Base-by-base conservation (phyloP, 2,329 filamentous ascomycete species). In the Aspergillus brasiliensis region DNA sequence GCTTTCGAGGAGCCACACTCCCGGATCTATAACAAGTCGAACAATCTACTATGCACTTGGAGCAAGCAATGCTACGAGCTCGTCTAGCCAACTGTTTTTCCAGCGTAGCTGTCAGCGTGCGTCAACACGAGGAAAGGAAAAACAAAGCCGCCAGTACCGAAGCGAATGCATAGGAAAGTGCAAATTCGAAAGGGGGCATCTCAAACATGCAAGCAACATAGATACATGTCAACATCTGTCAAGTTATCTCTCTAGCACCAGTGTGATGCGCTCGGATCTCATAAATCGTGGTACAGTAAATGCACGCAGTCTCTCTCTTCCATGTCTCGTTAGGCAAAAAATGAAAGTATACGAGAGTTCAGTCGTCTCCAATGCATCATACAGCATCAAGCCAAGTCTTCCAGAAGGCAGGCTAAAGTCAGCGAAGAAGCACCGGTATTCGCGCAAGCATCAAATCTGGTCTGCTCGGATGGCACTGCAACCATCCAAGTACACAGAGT, bases 401-500 rank as follows among this genome's bases (percentile, higher is more conserved):
- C 11, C 31, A 34, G 11, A 34, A 34, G 31, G 31, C 31, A 13
- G 11, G 13, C 11, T 6, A 8, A 15, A n/a, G 13, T 15, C 8
- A 27, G 11, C 25, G 11, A 11, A 34, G 4, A 19, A 6, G 51
- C 31, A 57, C 34, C 27, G 46, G 46, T 21, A 60, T 34, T 61
- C 66, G 11, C 67, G 68, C 17, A 76, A 65, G 51, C 74, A 75
- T 57, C 70, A 71, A 55, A 62, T 65, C 27, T 78, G 75, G 76
- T 74, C 74, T 23, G 71, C 76, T 25, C 65, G 67, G 23, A 75
- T 79, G 74, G 71, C 77, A 57, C 47, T 76, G 6, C 68, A 71
- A 17, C 61, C 68, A 13, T 63, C 53, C 15, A 61, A 58, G 47
- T 62, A 34, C 42, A 54, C 54, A 6, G 56, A 31, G 25, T 63